Conservation (phyloP, 2,329 filamentous ascomycete species). For the Escovopsis sp. region DNA sequence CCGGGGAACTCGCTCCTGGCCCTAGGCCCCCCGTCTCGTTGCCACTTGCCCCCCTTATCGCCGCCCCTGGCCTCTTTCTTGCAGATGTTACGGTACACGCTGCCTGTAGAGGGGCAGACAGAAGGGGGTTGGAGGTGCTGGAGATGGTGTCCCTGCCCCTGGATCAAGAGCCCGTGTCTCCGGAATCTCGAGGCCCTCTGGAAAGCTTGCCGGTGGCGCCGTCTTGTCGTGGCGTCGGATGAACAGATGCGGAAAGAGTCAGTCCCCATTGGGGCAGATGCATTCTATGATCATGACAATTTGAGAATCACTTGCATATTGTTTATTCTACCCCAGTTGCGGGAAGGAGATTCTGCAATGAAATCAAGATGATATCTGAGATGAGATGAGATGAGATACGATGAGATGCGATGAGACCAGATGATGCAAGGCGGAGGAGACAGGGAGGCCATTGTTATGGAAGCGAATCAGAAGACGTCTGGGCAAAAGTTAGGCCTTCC, state of each 20-base stretch:
- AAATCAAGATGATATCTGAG: background rate
- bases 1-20: too few species aligned
- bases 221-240: background rate
- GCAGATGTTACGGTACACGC: too few species aligned
- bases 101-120: too few species aligned
- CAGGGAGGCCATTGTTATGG: background rate
- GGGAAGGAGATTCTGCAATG: background rate
- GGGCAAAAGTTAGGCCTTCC: background rate
- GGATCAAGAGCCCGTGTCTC: too few species aligned
- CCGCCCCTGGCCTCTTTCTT: too few species aligned
- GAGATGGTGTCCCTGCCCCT: too few species aligned
- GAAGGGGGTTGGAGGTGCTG: too few species aligned
- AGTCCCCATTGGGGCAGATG: background rate
- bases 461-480: background rate
- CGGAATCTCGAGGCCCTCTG: too few species aligned
- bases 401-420: background rate
- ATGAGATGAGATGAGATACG: background rate
- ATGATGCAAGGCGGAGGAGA: background rate
- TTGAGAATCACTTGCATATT: constrained; percentile 2
- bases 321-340: constrained; percentile 1
- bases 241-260: background rate
- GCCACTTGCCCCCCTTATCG: too few species aligned
- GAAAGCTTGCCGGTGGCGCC: background rate
- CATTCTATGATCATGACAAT: background rate
- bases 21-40: too few species aligned